Percentiles rank a stretch among this genome's conserved stretches.
These are phyloP conservation scores for Toxicodendron radicans DNA, from an alignment of 345 rosid genomes.

Conservation along the genomic window DNA sequence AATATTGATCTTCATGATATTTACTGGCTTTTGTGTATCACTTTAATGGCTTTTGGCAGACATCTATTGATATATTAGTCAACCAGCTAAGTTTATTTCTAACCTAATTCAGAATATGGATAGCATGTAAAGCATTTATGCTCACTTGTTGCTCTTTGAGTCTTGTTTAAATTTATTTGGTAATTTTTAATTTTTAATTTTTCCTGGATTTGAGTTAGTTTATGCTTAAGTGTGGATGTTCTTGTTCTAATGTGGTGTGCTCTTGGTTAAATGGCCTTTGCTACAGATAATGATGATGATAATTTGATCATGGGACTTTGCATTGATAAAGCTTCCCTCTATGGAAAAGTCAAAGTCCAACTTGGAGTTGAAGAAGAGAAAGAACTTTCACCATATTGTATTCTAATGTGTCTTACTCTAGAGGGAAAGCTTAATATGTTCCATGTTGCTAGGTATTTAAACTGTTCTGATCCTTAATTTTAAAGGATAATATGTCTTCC, in stretches of 20 bases:
- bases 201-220: slow-evolving; percentile 3
- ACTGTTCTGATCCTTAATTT: not conserved
- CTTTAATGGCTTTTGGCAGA: not conserved
- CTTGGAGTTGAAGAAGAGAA: slow-evolving; percentile 62
- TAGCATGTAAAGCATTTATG: no score
- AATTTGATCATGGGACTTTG: slow-evolving; percentile 89
- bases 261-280: slow-evolving; percentile 11
- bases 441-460: slow-evolving; percentile 70
- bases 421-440: slow-evolving; percentile 89
- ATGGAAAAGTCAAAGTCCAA: slow-evolving; percentile 61
- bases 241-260: slow-evolving; percentile 5
- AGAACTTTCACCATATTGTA: slow-evolving; percentile 72
- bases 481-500: not conserved
- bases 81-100: not conserved
- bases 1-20: not conserved
- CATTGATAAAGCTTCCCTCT: slow-evolving; percentile 57
- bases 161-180: not conserved
- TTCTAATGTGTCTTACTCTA: slow-evolving; percentile 78
- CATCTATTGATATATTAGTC: not conserved
- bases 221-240: not conserved
- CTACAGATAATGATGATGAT: slow-evolving; percentile 76
- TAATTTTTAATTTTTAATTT: not conserved
- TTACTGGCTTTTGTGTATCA: not conserved
- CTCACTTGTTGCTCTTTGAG: not conserved
- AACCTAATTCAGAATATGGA: not conserved